Conservation (phyloP, 768 basidiomycete species). For the Hypholoma sublateritium region DNA sequence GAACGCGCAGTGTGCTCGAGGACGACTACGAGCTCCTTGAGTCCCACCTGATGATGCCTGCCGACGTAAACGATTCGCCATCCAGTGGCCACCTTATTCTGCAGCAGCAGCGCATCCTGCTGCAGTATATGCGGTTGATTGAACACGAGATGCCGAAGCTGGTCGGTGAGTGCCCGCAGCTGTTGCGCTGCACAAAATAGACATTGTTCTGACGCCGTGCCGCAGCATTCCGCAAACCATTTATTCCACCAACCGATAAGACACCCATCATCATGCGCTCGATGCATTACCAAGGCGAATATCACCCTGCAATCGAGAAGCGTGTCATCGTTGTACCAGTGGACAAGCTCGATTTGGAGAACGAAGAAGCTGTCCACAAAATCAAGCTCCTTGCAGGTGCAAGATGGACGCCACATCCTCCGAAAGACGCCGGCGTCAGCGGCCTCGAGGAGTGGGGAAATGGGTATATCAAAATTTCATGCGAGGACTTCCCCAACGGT, state of each 20-base stretch:
- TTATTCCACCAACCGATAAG: slow-evolving; percentile 59
- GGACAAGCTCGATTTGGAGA: slow-evolving; percentile 64
- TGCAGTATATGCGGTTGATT: slow-evolving; percentile 82
- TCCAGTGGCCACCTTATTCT: slow-evolving; percentile 71
- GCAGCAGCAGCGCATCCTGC: slow-evolving; percentile 67
- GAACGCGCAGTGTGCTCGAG: slow-evolving; percentile 34
- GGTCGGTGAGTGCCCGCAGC: slow-evolving; percentile 50
- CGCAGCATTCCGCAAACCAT: slow-evolving; percentile 80
- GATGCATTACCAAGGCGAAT: slow-evolving; percentile 75
- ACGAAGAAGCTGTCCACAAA: slow-evolving; percentile 72
- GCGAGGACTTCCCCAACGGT: slow-evolving; percentile 81
- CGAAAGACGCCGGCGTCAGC: slow-evolving; percentile 64
- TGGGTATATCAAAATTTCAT: slow-evolving; percentile 89
- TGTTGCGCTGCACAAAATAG: slow-evolving; percentile 2
- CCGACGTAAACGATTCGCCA: slow-evolving; percentile 62
- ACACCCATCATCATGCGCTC: slow-evolving; percentile 72
- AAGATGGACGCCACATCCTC: slow-evolving; percentile 79
- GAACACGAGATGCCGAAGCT: slow-evolving; percentile 89
- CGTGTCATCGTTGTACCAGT: slow-evolving; percentile 76
- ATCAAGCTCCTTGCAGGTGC: slow-evolving; percentile 87
- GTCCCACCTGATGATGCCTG: slow-evolving; percentile 43
- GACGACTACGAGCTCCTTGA: slow-evolving; percentile 43
- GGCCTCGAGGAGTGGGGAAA: slow-evolving; percentile 50
- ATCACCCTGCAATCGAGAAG: slow-evolving; percentile 71
- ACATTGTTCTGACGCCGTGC: neutral